A percentile compares a stretch with the other conserved stretches of the same genome.
phyloP scores from a whole-genome alignment of 2,329 filamentous ascomycete species.

The Cyanodermella asteris region DNA sequence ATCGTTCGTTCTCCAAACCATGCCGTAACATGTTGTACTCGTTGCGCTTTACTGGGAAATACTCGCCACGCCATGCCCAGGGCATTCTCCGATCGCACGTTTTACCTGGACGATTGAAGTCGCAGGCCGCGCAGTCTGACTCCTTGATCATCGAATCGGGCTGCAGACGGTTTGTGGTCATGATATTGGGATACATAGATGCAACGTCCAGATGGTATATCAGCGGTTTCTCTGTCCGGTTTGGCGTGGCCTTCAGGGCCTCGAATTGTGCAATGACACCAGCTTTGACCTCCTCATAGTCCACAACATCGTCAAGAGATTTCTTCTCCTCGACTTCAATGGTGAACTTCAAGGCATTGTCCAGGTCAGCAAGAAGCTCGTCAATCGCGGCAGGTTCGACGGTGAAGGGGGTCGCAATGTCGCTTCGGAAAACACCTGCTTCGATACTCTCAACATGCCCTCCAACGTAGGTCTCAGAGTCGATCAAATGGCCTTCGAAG shows the following conservation, averaged over 20 bases:
- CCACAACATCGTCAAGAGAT: constrained; percentile 52
- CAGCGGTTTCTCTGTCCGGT: constrained; percentile 62
- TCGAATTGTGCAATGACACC: constrained; percentile 55
- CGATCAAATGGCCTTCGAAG: constrained; percentile 87
- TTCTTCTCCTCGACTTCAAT: constrained; percentile 71
- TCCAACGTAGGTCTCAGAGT: constrained; percentile 94
- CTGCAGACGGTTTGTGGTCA: constrained; percentile 95
- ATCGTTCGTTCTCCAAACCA: constrained; percentile 75
- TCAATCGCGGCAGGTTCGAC: constrained; percentile 80
- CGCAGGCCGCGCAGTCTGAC: constrained; percentile 86
- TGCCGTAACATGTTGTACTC: constrained; percentile 99
- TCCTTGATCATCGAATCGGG: constrained; percentile 98
- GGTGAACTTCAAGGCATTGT: constrained; percentile 73
- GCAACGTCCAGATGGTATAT: constrained; percentile 98
- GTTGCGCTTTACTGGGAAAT: constrained; percentile 81
- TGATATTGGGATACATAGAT: constrained; percentile 99
- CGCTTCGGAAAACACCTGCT: constrained; percentile 84
- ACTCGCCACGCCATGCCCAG: constrained; percentile 97
- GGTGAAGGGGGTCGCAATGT: constrained; percentile 85
- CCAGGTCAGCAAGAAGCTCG: constrained; percentile 66
- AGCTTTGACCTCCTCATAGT: constrained; percentile 65
- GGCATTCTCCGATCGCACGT: constrained; percentile 87
- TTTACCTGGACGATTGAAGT: constrained; percentile 94
- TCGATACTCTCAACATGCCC: constrained; percentile 99
- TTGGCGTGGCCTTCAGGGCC: constrained; percentile 59